Evolutionary conservation across 2,329 filamentous ascomycete genomes (phyloP), one percentile per base, ranked within the genome.

Genomic region (Colletotrichum sp.): DNA sequence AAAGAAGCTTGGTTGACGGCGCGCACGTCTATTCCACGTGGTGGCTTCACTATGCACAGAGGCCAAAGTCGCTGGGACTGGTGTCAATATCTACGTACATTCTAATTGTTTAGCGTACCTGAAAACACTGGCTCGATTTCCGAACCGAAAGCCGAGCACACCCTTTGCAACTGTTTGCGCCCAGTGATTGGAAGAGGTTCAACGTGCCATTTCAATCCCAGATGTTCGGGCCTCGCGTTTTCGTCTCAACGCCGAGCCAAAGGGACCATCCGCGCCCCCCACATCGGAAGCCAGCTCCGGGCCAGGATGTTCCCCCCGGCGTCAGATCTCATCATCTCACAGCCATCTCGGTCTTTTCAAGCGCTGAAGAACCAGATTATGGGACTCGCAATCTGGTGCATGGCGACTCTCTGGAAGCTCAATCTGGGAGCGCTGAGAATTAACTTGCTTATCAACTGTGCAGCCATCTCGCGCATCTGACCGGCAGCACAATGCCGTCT

Each of bases 131-230:
- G 5, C 6, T 69, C 22, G 16, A 55, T 73, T 12, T 73, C 73
- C 64, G 73, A 69, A 8, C 57, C 71, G 49, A 73, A 36, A 34
- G 57, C 74, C 74, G 74, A 74, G 74, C 44, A 69, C 74, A 76
- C 59, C 64, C 30, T 65, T 34, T n/a, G 34, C 27, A 39, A 52
- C 22, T 3, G 5, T 5, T n/a, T 52, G 13, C 25, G 4, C 6
- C 27, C 16, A 11, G n/a, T 69, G 65, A 69, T 69, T 76, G 70
- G 70, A 19, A 49, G 29, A 22, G 6, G 8, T 44, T 2, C n/a
- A 9, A 22, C 52, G 16, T 22, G 34, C 6, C 44, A n/a, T 39
- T 34, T 13, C 62, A 55, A 62, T 64, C 39, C 66, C 66, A 66
- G 49, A 25, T 29, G 30, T 30, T 75, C 59, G 70, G 74, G 27